Evolutionary conservation across 148 eudicot species (phyloP).

Genomic region (Camellia granthamiana): DNA sequence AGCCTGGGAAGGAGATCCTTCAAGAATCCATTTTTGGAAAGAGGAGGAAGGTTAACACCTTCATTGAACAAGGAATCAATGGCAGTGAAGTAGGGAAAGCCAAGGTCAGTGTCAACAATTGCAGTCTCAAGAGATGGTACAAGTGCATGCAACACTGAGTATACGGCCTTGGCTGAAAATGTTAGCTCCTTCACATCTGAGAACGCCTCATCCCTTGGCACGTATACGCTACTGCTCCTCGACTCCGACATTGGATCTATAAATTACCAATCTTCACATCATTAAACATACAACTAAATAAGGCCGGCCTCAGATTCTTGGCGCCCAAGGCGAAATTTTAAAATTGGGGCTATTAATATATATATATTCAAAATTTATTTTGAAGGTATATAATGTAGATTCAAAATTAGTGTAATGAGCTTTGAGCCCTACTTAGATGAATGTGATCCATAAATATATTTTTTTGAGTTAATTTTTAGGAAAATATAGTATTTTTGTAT

Average conservation of each 20-base stretch:
- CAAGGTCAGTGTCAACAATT: conserved; percentile 29
- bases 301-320: too few species aligned
- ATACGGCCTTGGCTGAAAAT: conserved; percentile 49
- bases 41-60: conserved; percentile 42
- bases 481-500: too few species aligned
- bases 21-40: conserved; percentile 11
- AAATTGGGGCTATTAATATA: too few species aligned
- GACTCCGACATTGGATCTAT: conserved; percentile 36
- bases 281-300: too few species aligned
- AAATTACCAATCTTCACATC: too few species aligned
- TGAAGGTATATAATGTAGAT: too few species aligned
- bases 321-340: too few species aligned
- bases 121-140: conserved; percentile 44
- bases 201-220: conserved; percentile 80
- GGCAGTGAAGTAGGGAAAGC: conserved; percentile 58
- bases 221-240: conserved; percentile 38
- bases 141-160: conserved; percentile 55
- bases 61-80: conserved; percentile 51
- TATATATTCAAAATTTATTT: too few species aligned
- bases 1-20: conserved; percentile 49
- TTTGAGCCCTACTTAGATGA: too few species aligned
- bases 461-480: too few species aligned
- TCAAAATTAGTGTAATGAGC: too few species aligned
- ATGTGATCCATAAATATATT: too few species aligned
- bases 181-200: conserved; percentile 51